phyloP scores from a whole-genome alignment of 2,329 filamentous ascomycete genomes.

The Trichoderma brevicompactum region DNA sequence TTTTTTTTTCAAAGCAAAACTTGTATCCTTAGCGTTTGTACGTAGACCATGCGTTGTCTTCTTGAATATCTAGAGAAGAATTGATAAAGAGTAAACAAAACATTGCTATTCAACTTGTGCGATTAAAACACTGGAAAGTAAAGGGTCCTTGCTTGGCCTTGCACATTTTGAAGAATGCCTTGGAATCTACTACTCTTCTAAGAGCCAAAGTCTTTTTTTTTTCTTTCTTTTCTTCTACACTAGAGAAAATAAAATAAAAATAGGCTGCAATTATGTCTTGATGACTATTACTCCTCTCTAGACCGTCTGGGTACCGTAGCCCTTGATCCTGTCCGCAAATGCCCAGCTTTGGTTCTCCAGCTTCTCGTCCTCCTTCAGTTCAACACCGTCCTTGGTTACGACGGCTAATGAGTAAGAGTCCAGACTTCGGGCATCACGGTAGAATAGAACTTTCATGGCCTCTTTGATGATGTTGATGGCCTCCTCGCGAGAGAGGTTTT shows the following conservation, averaged over 20 bases:
- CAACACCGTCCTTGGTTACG: conserved; percentile 85
- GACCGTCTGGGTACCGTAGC: conserved; percentile 85
- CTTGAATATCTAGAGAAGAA: conserved; percentile 13
- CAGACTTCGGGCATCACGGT: conserved; percentile 90
- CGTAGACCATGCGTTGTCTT: conserved; percentile 5
- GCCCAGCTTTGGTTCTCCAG: conserved; percentile 97
- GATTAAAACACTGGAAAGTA: background rate
- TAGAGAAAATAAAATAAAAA: background rate
- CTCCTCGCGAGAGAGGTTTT: conserved; percentile 73
- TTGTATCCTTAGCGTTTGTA: conserved; percentile 13
- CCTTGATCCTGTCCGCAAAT: conserved; percentile 92
- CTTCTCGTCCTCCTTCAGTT: conserved; percentile 81
- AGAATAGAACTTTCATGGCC: conserved; percentile 98
- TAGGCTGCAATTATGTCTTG: background rate
- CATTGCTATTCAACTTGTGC: background rate
- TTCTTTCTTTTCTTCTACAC: background rate
- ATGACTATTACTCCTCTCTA: conserved; percentile 39
- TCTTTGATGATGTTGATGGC: conserved; percentile 83
- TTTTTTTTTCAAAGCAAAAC: background rate
- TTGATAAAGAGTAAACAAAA: conserved; percentile 1
- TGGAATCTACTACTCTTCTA: background rate
- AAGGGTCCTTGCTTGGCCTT: too few relatives aligned
- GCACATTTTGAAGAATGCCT: too few relatives aligned
- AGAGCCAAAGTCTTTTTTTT: background rate
- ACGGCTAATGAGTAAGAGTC: conserved; percentile 91